Base-by-base conservation (phyloP, 2,329 filamentous ascomycete genomes). In the Diplocarpon rosae region DNA sequence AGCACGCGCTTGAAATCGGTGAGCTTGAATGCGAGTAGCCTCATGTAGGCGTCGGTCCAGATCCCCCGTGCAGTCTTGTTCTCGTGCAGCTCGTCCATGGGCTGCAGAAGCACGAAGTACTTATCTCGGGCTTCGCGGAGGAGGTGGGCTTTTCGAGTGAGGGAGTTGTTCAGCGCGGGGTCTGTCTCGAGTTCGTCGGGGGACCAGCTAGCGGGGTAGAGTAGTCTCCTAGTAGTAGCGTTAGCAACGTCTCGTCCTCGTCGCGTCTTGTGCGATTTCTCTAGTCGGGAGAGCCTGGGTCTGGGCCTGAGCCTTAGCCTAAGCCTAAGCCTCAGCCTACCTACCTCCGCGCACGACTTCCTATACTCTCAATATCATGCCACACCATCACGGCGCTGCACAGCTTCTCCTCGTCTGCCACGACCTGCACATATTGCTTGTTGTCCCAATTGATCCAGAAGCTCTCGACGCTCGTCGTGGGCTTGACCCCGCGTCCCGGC, bases 381-480 rank as follows among this genome's bases (percentile, higher is more conserved):
- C 56, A 60, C 8, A 56, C 39, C 56, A 58, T 52, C 2, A 59
- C 39, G 16, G 57, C 54, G 49, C 53, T 56, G 39, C 57, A 60
- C 2, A 60, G 43, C 27, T 55, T 53, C 42, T 58, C 53, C 10
- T 53, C 52, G 1, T 51, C 50, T 12, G 56, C 55, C 5, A 55
- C 57, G 52, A 54, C 55, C 45, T 57, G 54, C n/a, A 57, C 52
- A 45, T 58, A 59, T 16, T 50, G 48, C 13, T 56, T 45, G 41
- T 55, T 50, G 14, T 40, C 46, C 56, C 56, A 60, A 31, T 59
- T 50, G 33, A 56, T 54, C 6, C 43, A 33, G 32, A 14, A 2
- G 20, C 52, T 46, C 4, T 58, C 55, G 5, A 58, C 52, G 2
- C 27, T 46, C 12, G 31, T 49, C 2, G 38, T 44, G 1, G 55